These are phyloP conservation scores for Paecilomyces dactylethromorphus DNA, from an alignment of 2,329 filamentous ascomycete genomes.

Conservation along the genomic window DNA sequence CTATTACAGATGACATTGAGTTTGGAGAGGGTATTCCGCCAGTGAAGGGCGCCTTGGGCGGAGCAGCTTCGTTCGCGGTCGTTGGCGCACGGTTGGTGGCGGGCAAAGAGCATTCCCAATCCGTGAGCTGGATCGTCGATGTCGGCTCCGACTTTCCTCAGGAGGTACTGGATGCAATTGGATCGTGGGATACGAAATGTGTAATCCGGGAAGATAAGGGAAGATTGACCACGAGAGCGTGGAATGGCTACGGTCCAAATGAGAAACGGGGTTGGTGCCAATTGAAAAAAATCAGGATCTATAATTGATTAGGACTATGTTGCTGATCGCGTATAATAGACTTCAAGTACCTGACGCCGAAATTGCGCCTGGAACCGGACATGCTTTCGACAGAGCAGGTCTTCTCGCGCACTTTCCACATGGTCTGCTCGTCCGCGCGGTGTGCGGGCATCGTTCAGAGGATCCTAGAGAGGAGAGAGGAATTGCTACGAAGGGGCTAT, in stretches of 20 bases:
- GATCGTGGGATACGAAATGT: constrained; percentile 69
- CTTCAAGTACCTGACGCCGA: constrained; percentile 84
- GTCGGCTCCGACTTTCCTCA: constrained; percentile 79
- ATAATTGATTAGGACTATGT: constrained; percentile 1
- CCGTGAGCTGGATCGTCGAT: constrained; percentile 87
- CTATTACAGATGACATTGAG: constrained; percentile 76
- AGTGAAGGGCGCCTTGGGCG: constrained; percentile 73
- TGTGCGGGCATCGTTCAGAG: constrained; percentile 69
- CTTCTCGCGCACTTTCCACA: constrained; percentile 70
- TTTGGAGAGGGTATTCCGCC: constrained; percentile 64
- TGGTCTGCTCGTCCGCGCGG: constrained; percentile 73
- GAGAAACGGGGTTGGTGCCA: constrained; percentile 50
- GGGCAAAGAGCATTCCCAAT: constrained; percentile 56
- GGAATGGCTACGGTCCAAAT: constrained; percentile 78
- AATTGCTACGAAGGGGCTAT: constrained; percentile 20
- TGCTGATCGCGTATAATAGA: constrained; percentile 31
- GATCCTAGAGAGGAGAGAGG: constrained; percentile 53
- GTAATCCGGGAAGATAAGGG: constrained; percentile 59
- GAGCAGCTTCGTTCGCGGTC: constrained; percentile 79
- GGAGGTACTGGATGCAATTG: constrained; percentile 56
- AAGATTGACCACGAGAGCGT: constrained; percentile 77
- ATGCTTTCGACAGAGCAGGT: constrained; percentile 64
- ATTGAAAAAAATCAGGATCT: neutral
- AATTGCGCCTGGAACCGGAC: constrained; percentile 67
- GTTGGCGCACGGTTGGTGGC: constrained; percentile 86